A percentile compares a stretch with the other conserved stretches of the same genome.
Conservation (phyloP, 2,329 filamentous ascomycete genomes). For the Penicillium sp. region DNA sequence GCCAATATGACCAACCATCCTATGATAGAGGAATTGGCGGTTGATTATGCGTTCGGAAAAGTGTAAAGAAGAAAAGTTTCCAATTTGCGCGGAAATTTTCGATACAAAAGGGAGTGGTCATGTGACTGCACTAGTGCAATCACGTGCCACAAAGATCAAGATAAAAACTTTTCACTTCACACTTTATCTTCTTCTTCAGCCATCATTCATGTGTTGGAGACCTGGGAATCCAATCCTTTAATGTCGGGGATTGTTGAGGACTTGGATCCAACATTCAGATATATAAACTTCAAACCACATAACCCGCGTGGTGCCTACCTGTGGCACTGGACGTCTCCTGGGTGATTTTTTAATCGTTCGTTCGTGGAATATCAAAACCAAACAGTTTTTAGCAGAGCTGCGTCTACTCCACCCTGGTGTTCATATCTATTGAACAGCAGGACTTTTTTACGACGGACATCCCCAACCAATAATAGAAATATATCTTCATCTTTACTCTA, state of each 20-base stretch:
- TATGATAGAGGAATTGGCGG: conserved; percentile 46
- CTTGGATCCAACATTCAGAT: background rate
- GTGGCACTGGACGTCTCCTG: conserved; percentile 40
- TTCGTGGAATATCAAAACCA: conserved; percentile 50
- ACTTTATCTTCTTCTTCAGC: background rate
- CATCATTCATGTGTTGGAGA: background rate
- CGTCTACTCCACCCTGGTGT: conserved; percentile 53
- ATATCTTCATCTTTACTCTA: background rate
- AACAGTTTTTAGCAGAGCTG: conserved; percentile 52
- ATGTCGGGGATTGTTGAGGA: conserved; percentile 9
- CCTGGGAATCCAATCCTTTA: conserved; percentile 6
- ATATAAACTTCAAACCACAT: conserved; percentile 22
- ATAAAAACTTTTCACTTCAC: conserved; percentile 10
- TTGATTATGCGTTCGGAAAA: conserved; percentile 52
- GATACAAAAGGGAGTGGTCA: conserved; percentile 14
- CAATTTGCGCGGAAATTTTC: conserved; percentile 14
- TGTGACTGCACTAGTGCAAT: conserved; percentile 5
- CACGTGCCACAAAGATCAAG: conserved; percentile 13
- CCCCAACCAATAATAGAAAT: background rate
- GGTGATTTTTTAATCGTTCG: conserved; percentile 41
- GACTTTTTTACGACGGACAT: conserved; percentile 51
- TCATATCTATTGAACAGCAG: conserved; percentile 41
- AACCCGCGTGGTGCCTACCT: conserved; percentile 27
- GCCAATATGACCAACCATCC: conserved; percentile 52
- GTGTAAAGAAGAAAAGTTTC: conserved; percentile 39